Evolutionary conservation across 2,329 filamentous ascomycete genomes (phyloP).

Genomic region (Talaromyces rugulosus): DNA sequence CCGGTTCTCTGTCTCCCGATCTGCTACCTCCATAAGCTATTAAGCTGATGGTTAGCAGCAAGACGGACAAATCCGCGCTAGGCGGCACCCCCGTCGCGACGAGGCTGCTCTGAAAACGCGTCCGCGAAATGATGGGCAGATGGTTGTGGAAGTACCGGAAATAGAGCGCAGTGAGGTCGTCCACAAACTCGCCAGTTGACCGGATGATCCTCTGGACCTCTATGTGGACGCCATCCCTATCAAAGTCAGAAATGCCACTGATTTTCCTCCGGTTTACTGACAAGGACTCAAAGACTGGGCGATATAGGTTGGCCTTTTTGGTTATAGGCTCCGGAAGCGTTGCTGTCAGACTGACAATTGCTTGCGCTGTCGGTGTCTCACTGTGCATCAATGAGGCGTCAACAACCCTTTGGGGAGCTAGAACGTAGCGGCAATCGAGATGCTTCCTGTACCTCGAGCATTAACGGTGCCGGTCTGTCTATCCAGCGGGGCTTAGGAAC

Average conservation of each 20-base stretch:
- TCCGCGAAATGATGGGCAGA: conserved; percentile 1
- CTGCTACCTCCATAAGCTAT: not conserved
- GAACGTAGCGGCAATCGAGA: not conserved
- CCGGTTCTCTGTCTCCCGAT: not conserved
- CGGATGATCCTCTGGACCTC: conserved; percentile 3
- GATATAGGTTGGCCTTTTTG: not conserved
- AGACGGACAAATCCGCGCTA: not conserved
- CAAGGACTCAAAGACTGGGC: not conserved
- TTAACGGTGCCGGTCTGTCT: not conserved
- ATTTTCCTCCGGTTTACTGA: not conserved
- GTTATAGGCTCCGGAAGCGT: not conserved
- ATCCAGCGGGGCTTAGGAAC: not conserved
- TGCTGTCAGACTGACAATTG: not conserved
- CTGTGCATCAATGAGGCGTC: not conserved
- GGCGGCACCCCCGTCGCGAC: not conserved
- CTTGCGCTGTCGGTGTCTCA: not conserved
- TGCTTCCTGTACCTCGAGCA: not conserved
- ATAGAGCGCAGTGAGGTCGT: not conserved
- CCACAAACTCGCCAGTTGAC: not conserved
- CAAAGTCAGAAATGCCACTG: not conserved
- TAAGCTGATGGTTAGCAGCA: not conserved
- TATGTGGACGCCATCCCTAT: not conserved
- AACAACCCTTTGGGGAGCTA: not conserved
- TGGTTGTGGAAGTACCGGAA: conserved; percentile 1
- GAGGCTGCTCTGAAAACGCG: not conserved